Evolutionary conservation across 768 basidiomycete species (phyloP).

Genomic region (Coprinopsis cinerea): DNA sequence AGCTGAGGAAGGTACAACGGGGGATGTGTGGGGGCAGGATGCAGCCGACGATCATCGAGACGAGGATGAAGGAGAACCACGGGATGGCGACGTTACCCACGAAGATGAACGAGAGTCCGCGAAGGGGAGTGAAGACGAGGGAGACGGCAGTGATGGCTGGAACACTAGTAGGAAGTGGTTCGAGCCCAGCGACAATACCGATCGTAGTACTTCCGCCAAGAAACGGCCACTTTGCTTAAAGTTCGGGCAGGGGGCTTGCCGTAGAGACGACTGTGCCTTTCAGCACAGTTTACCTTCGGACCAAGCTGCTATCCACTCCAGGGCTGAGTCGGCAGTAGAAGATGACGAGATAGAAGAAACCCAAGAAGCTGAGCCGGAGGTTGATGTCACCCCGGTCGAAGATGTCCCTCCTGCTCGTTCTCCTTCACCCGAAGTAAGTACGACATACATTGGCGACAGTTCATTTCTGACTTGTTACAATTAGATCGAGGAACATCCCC

Average conservation of each 20-base stretch:
- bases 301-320: background rate
- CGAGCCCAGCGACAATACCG: constrained; percentile 24
- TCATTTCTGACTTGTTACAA: background rate
- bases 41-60: background rate
- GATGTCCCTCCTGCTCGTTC: too few species aligned
- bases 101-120: background rate
- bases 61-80: constrained; percentile 1
- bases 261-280: background rate
- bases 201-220: constrained; percentile 4
- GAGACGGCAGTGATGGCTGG: constrained; percentile 1
- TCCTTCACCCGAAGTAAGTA: background rate
- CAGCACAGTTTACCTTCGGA: background rate
- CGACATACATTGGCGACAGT: background rate
- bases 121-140: background rate
- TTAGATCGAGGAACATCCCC: constrained; percentile 4
- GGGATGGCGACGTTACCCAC: background rate
- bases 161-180: background rate
- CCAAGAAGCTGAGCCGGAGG: background rate
- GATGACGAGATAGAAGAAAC: too few species aligned
- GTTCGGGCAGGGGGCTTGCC: constrained; percentile 2
- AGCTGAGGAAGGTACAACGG: too few species aligned
- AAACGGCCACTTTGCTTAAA: background rate
- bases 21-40: too few species aligned
- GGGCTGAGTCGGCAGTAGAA: background rate
- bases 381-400: too few species aligned